These are phyloP conservation scores for Sphagnum fallax DNA, from an alignment of 228 moss, liverwort and hornwort genomes.

Conservation along the genomic window DNA sequence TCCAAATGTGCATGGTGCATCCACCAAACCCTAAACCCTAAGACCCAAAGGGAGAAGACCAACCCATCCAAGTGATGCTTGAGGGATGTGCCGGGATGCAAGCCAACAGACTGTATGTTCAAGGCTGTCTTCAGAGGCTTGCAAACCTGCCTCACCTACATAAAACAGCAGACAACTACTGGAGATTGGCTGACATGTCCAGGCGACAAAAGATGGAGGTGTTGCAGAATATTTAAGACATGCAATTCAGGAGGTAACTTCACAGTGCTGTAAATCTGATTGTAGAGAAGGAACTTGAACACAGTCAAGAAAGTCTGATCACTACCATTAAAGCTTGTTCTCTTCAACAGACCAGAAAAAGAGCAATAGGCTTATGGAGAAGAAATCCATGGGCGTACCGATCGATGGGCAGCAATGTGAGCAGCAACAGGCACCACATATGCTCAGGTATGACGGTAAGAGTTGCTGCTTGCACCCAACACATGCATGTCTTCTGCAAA, in stretches of 20 bases:
- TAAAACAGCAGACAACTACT: background rate
- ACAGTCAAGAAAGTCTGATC: too few relatives aligned
- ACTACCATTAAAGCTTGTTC: conserved; percentile 62
- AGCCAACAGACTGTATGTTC: conserved; percentile 58
- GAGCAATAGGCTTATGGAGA: conserved; percentile 35
- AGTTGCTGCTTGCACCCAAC: conserved; percentile 31
- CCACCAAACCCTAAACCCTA: too few relatives aligned
- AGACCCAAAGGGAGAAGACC: too few relatives aligned
- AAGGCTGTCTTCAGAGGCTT: conserved; percentile 58
- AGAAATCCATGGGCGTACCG: conserved; percentile 8
- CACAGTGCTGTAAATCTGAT: too few relatives aligned
- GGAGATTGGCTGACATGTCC: too few relatives aligned
- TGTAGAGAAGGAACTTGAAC: too few relatives aligned
- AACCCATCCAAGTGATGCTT: conserved; percentile 72
- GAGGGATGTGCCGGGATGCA: conserved; percentile 66
- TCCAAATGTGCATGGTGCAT: too few relatives aligned
- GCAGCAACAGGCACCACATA: conserved; percentile 50
- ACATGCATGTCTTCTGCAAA: conserved; percentile 41
- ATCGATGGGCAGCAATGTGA: conserved; percentile 42
- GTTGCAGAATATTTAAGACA: too few relatives aligned
- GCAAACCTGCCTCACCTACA: conserved; percentile 68
- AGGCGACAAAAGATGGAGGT: too few relatives aligned
- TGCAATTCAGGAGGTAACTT: too few relatives aligned
- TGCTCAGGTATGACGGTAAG: conserved; percentile 24
- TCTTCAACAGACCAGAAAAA: conserved; percentile 60